These are phyloP conservation scores for Roridomyces roridus DNA, from an alignment of 768 basidiomycete species.

Conservation along the genomic window DNA sequence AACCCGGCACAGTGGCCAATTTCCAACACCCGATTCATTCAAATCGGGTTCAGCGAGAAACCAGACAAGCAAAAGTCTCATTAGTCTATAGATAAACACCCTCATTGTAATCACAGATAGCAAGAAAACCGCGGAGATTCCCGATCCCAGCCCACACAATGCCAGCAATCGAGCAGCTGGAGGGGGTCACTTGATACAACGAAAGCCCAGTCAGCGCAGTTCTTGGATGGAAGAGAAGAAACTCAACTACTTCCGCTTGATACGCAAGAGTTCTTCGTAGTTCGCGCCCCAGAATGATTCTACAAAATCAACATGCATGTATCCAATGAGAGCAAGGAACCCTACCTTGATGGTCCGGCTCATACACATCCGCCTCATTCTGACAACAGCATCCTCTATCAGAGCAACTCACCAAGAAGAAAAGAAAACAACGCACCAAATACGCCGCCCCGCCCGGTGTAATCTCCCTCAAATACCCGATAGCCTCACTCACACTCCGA, in stretches of 20 bases:
- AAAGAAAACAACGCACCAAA: constrained; percentile 36
- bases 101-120: background rate
- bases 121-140: constrained; percentile 8
- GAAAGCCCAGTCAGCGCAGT: background rate
- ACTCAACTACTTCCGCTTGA: constrained; percentile 13
- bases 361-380: constrained; percentile 58
- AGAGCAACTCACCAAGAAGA: background rate
- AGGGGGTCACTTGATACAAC: background rate
- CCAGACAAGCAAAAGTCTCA: too few relatives aligned
- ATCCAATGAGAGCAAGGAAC: too few relatives aligned
- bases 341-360: constrained; percentile 49
- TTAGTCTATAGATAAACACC: too few relatives aligned
- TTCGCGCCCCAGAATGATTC: constrained; percentile 13
- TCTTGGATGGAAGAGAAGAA: background rate
- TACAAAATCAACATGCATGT: too few relatives aligned
- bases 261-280: constrained; percentile 4
- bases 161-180: constrained; percentile 12
- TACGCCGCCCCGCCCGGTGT: constrained; percentile 55
- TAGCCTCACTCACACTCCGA: constrained; percentile 38
- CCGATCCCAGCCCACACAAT: constrained; percentile 12
- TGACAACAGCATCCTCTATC: constrained; percentile 16
- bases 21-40: too few relatives aligned
- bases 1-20: too few relatives aligned
- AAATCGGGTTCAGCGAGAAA: too few relatives aligned
- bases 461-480: constrained; percentile 46